Conservation (phyloP, 306 rosid genomes). For the Betula pendula region DNA sequence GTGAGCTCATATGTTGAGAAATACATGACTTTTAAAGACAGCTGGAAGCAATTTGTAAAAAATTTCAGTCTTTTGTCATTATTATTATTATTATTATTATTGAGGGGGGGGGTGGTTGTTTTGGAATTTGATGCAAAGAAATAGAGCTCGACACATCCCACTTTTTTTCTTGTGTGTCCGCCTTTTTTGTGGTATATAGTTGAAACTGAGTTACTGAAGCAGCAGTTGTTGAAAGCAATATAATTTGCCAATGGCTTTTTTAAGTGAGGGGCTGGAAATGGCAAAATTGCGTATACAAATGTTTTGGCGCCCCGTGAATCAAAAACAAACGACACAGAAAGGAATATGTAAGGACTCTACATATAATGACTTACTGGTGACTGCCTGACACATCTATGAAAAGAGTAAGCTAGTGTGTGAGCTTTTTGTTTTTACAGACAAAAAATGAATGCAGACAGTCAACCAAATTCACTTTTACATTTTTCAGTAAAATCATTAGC, state of each 20-base stretch:
- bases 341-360: conserved; percentile 28
- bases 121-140: too few relatives aligned
- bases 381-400: conserved; percentile 21
- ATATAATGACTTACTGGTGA: conserved; percentile 37
- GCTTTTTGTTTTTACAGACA: conserved; percentile 5
- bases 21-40: too few relatives aligned
- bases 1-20: too few relatives aligned
- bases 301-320: conserved; percentile 34
- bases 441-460: conserved; percentile 9
- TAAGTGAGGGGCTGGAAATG: not conserved
- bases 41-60: too few relatives aligned
- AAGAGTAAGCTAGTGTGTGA: not conserved
- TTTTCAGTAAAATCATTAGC: conserved; percentile 46
- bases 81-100: too few relatives aligned
- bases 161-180: too few relatives aligned
- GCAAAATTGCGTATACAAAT: conserved; percentile 27
- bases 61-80: too few relatives aligned
- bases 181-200: too few relatives aligned
- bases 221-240: not conserved
- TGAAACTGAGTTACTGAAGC: not conserved
- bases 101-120: too few relatives aligned
- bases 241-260: not conserved
- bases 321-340: conserved; percentile 13
- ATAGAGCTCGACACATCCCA: too few relatives aligned
- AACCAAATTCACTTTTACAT: conserved; percentile 21